Evolutionary conservation across 805 yeast genomes (phyloP).

Genomic region (Candida mattraensis): DNA sequence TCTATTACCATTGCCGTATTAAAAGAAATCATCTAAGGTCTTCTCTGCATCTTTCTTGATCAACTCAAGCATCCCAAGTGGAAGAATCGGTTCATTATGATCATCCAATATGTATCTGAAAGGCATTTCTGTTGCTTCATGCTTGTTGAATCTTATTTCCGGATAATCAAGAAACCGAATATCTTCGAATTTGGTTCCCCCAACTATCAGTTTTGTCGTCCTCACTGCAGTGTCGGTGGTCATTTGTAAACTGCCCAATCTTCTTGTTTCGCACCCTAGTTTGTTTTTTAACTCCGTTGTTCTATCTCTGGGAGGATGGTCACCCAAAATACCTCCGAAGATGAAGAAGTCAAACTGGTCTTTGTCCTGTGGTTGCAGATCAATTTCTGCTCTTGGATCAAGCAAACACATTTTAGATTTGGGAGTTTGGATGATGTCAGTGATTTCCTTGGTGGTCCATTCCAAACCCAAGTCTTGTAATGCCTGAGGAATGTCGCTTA

Average conservation of each 20-base stretch:
- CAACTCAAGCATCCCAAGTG: slow-evolving; percentile 86
- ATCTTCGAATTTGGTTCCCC: slow-evolving; percentile 59
- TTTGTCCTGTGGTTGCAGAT: slow-evolving; percentile 69
- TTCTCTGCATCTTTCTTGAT: slow-evolving; percentile 86
- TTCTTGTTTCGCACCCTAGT: slow-evolving; percentile 83
- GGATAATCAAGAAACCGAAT: slow-evolving; percentile 91
- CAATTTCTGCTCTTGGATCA: slow-evolving; percentile 83
- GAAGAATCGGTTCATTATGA: slow-evolving; percentile 74
- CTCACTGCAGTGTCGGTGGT: slow-evolving; percentile 97
- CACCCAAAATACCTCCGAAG: slow-evolving; percentile 95
- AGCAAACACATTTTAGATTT: slow-evolving; percentile 69
- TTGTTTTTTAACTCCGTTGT: slow-evolving; percentile 82
- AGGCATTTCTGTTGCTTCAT: slow-evolving; percentile 97
- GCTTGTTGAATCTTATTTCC: slow-evolving; percentile 80
- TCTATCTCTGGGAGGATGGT: slow-evolving; percentile 90
- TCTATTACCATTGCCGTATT: no score
- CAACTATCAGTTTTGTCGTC: slow-evolving; percentile 80
- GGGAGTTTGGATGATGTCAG: slow-evolving; percentile 47
- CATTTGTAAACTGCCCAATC: slow-evolving; percentile 89
- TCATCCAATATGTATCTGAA: slow-evolving; percentile 79
- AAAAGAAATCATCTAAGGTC: slow-evolving; percentile 67
- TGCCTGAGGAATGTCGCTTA: slow-evolving; percentile 60
- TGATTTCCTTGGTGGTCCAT: slow-evolving; percentile 79
- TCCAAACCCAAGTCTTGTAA: slow-evolving; percentile 64
- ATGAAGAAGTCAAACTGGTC: slow-evolving; percentile 78